Base-by-base conservation (phyloP, 345 rosid species). In the Moringa oleifera region DNA sequence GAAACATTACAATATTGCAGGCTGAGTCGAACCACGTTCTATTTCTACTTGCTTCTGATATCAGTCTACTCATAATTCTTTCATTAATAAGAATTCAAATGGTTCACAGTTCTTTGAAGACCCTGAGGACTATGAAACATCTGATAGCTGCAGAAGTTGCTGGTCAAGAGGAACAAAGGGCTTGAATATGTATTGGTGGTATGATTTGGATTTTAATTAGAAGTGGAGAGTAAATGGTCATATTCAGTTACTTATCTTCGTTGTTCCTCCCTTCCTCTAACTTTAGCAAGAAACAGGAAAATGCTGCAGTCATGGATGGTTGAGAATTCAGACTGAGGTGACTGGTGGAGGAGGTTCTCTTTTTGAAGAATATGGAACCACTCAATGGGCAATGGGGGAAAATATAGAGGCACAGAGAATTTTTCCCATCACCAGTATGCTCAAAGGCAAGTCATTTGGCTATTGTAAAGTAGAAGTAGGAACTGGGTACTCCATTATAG, bases 41-140 rank as follows among this genome's bases (percentile, higher is more conserved):
- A 2, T 19, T 13, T 67, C 25, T 55, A 23, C 25, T 7, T 24
- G 0, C 20, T 50, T 64, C 24, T 53, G 31, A 61, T 54, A 25
- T 25, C 12, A 47, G 0, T 0, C 17, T 16, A 56, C 41, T 52
- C 18, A 19, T 36, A n/a, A 8, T 25, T 6, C 47, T 46, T 18
- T 53, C 53, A 7, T 20, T n/a, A 12, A 9, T 18, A 41, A 18
- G 0, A 16, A 6, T 54, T 20, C 8, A 22, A 19, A 15, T 50
- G 63, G 33, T 62, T 50, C 7, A 37, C 69, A 75, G 79, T 33
- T 59, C 18, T 69, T 33, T 53, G 75, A 69, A 25, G 23, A 51
- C 57, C 20, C 50, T 10, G 64, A 51, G 56, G 47, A 66, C 60
- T 61, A 58, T 49, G 68, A 61, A 51, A 66, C 62, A 54, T 31